Percentiles rank a stretch among this genome's conserved stretches.
Evolutionary conservation across 176 grass and related monocot species (phyloP).

Genomic region (Oryza brachyantha): DNA sequence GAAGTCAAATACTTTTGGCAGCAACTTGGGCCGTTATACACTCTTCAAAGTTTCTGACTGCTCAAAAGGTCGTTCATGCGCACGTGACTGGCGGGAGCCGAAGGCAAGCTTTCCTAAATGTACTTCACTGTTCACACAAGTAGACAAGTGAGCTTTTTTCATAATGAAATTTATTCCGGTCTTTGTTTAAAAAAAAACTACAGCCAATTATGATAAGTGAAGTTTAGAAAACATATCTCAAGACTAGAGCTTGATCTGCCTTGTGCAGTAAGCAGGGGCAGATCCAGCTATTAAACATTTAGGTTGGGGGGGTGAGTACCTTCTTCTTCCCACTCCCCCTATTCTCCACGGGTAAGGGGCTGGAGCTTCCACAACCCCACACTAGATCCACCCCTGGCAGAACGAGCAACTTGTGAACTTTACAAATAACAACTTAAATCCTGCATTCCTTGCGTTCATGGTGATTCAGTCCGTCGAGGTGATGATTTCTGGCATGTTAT

Average conservation of each 20-base stretch:
- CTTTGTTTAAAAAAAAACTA: too few species aligned
- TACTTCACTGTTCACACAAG: not conserved
- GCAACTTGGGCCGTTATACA: constrained; percentile 18
- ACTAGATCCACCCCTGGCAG: too few species aligned
- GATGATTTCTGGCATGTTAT: not conserved
- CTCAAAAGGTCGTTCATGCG: not conserved
- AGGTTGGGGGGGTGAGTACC: too few species aligned
- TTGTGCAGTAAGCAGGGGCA: not conserved
- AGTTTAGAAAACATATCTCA: not conserved
- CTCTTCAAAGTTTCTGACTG: constrained; percentile 8
- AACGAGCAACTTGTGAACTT: too few species aligned
- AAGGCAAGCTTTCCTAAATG: not conserved
- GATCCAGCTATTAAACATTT: too few species aligned
- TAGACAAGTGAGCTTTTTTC: too few species aligned
- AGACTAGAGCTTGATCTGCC: not conserved
- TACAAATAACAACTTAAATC: not conserved
- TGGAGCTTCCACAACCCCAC: too few species aligned
- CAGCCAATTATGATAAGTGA: too few species aligned
- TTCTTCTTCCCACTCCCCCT: too few species aligned
- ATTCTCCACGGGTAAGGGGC: too few species aligned
- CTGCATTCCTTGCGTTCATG: not conserved
- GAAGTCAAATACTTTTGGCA: constrained; percentile 28
- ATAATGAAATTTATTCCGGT: too few species aligned
- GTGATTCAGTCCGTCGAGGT: too few species aligned
- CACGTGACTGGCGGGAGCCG: not conserved